phyloP scores from a whole-genome alignment of 306 rosid genomes.

The Aeschynomene evenia region DNA sequence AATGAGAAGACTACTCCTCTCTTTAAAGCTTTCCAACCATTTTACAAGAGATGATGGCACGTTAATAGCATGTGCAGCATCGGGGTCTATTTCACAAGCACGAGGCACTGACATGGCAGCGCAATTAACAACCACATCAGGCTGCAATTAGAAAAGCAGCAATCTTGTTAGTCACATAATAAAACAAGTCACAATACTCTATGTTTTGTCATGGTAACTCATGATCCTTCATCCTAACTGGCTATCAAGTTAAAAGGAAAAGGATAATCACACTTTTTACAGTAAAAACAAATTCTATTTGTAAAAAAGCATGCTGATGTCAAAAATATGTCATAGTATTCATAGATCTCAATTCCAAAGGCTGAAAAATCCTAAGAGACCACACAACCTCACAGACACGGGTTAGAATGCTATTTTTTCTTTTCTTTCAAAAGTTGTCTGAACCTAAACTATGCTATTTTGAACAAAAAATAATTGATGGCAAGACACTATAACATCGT shows the following conservation, averaged over 20 bases:
- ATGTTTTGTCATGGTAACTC: neutral
- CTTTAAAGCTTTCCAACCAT: slow-evolving; percentile 68
- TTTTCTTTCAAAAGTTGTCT: too few relatives aligned
- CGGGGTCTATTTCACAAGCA: slow-evolving; percentile 75
- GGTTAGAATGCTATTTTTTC: too few relatives aligned
- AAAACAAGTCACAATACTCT: neutral
- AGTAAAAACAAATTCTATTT: neutral
- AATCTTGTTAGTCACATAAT: slow-evolving; percentile 31
- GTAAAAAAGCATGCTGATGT: neutral
- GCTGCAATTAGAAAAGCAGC: slow-evolving; percentile 53
- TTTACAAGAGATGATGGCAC: slow-evolving; percentile 77
- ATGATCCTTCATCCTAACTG: neutral
- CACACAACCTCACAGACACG: neutral
- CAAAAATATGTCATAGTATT: neutral
- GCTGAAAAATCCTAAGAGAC: neutral
- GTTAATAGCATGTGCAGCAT: slow-evolving; percentile 70
- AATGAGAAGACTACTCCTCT: slow-evolving; percentile 52
- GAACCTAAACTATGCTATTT: too few relatives aligned
- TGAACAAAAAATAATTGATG: too few relatives aligned
- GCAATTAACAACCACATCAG: slow-evolving; percentile 84
- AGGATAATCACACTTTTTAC: neutral
- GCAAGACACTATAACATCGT: too few relatives aligned
- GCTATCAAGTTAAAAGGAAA: slow-evolving; percentile 15
- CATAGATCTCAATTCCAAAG: neutral
- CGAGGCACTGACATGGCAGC: slow-evolving; percentile 91